Conservation (phyloP, 345 rosid species). For the Gynandropsis gynandra region DNA sequence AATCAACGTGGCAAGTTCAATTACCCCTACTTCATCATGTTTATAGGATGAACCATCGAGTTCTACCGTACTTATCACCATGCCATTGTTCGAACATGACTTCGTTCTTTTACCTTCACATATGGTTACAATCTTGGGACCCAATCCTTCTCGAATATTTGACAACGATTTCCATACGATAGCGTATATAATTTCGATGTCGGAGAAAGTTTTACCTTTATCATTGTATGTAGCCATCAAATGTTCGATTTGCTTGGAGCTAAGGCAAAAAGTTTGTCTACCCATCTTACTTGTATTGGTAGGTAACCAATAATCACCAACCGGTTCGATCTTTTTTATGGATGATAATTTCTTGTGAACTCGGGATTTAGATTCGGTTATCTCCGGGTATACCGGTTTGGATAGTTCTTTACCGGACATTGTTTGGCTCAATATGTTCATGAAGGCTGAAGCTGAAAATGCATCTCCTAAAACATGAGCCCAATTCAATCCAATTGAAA, state of each 20-base stretch:
- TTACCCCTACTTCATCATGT: constrained; percentile 19
- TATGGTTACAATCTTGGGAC: constrained; percentile 32
- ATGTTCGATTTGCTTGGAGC: constrained; percentile 28
- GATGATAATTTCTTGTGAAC: constrained; percentile 19
- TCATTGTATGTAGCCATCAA: constrained; percentile 13
- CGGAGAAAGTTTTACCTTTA: constrained; percentile 2
- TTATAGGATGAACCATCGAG: constrained; percentile 26
- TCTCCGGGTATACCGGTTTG: constrained; percentile 11
- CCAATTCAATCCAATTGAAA: constrained; percentile 65
- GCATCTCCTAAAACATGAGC: constrained; percentile 74
- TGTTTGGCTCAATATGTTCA: constrained; percentile 39
- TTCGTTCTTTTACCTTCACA: constrained; percentile 22
- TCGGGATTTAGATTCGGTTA: not conserved
- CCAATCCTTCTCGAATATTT: constrained; percentile 30
- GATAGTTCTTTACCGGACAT: constrained; percentile 27
- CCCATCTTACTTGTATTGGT: constrained; percentile 28
- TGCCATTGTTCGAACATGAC: constrained; percentile 25
- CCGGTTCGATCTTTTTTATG: constrained; percentile 39
- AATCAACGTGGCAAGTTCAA: constrained; percentile 37
- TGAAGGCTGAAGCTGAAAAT: constrained; percentile 45
- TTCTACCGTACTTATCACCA: constrained; percentile 35
- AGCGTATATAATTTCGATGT: constrained; percentile 42
- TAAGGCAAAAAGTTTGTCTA: constrained; percentile 28
- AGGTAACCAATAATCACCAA: constrained; percentile 45
- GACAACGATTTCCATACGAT: constrained; percentile 47